Percentiles rank a stretch among this genome's conserved stretches.
Evolutionary conservation across 306 rosid species (phyloP).

Genomic region (Trifolium dubium): DNA sequence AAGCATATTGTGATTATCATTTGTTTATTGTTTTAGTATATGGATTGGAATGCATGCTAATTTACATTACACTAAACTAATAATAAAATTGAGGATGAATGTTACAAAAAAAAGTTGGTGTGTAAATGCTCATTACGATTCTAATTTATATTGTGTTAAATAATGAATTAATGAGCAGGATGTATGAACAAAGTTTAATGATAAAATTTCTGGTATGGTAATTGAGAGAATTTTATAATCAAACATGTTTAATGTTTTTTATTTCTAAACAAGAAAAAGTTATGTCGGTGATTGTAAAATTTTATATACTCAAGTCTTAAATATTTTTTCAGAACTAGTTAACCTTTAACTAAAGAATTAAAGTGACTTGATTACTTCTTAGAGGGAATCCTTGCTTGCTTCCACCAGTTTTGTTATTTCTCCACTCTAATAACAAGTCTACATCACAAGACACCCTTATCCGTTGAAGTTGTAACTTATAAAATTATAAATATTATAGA

Average conservation of each 20-base stretch:
- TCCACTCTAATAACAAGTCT: not conserved
- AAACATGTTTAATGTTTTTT: not conserved
- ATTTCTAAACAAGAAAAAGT: not conserved
- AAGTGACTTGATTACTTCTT: not conserved
- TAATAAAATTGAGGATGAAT: not conserved
- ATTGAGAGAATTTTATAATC: not conserved
- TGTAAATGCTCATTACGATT: not conserved
- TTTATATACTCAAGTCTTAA: not conserved
- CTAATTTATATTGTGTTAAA: not conserved
- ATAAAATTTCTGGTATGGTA: not conserved
- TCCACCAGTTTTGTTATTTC: not conserved
- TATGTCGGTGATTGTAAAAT: not conserved
- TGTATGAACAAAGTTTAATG: not conserved
- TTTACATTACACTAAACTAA: constrained; percentile 1
- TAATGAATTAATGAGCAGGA: not conserved
- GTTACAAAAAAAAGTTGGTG: not conserved
- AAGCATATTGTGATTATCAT: not conserved
- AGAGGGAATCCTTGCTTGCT: not conserved
- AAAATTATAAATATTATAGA: constrained; percentile 21
- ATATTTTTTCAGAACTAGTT: not conserved
- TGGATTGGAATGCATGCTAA: constrained; percentile 1
- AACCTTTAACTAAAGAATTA: not conserved
- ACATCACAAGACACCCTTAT: not conserved
- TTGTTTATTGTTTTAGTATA: not conserved
- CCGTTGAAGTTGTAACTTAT: not conserved